Percentiles rank a stretch among this genome's conserved stretches.
Conservation (phyloP, 148 eudicot genomes). For the Rhododendron ferrugineum region DNA sequence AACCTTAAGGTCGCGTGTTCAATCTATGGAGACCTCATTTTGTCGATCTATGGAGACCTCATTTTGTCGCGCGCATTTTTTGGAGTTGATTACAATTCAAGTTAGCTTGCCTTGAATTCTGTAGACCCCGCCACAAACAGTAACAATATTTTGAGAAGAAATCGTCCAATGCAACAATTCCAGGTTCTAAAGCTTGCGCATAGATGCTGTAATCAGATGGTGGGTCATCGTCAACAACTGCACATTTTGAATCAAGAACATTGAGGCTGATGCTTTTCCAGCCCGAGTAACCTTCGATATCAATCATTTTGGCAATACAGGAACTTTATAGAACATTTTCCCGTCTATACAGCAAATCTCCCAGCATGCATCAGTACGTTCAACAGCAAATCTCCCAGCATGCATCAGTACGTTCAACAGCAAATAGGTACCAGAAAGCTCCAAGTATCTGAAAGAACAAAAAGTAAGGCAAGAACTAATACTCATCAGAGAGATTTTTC, state of each 20-base stretch:
- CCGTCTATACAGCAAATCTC: conserved; percentile 16
- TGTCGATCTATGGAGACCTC: no score
- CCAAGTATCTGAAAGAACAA: conserved; percentile 44
- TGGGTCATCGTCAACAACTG: conserved; percentile 14
- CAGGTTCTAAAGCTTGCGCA: conserved; percentile 33
- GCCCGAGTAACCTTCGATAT: conserved; percentile 11
- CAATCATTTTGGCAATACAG: conserved; percentile 38
- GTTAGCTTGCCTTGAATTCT: conserved; percentile 45
- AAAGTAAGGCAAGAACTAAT: background rate
- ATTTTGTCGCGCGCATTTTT: no score
- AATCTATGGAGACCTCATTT: no score
- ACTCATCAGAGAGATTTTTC: background rate
- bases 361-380: conserved; percentile 57
- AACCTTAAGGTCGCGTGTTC: no score
- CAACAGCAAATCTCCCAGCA: conserved; percentile 25
- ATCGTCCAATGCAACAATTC: conserved; percentile 30
- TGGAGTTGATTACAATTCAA: no score
- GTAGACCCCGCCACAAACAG: conserved; percentile 73
- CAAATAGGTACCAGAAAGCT: conserved; percentile 60
- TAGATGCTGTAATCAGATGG: conserved; percentile 53
- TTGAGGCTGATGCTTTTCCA: conserved; percentile 30
- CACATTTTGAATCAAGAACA: conserved; percentile 28
- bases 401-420: no score
- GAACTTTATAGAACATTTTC: conserved; percentile 22
- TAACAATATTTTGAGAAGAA: conserved; percentile 51